Percentiles rank a stretch among this genome's conserved stretches.
phyloP scores from a whole-genome alignment of 1,284 basidiomycete genomes.

The Heterobasidion irregulare region DNA sequence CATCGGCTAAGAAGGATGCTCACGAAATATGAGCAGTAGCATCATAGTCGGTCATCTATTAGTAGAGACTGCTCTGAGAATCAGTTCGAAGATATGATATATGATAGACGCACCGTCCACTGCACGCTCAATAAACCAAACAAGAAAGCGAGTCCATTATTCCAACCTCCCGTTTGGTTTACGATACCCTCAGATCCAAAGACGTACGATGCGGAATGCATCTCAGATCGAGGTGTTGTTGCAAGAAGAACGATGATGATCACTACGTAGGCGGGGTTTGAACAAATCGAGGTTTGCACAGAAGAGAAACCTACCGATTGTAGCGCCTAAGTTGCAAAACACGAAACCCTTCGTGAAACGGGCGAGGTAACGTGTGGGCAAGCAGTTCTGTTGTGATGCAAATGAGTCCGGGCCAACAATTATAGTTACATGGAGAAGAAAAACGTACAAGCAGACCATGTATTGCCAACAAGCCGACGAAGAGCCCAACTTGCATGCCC shows the following conservation, averaged over 20 bases:
- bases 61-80: neutral
- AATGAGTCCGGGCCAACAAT: neutral
- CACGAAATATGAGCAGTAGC: slow-evolving; percentile 85
- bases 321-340: slow-evolving; percentile 81
- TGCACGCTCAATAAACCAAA: slow-evolving; percentile 87
- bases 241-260: slow-evolving; percentile 85
- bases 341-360: slow-evolving; percentile 76
- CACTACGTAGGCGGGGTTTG: slow-evolving; percentile 27
- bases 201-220: slow-evolving; percentile 78
- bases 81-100: neutral
- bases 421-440: neutral
- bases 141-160: slow-evolving; percentile 76
- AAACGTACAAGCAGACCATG: slow-evolving; percentile 57
- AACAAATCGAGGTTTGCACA: neutral
- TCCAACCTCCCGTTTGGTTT: slow-evolving; percentile 77
- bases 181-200: slow-evolving; percentile 65
- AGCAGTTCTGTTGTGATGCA: slow-evolving; percentile 51
- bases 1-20: slow-evolving; percentile 14
- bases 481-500: slow-evolving; percentile 72
- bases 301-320: slow-evolving; percentile 34
- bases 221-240: slow-evolving; percentile 67
- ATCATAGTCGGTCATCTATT: slow-evolving; percentile 46
- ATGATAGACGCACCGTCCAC: slow-evolving; percentile 61
- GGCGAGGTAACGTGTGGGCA: slow-evolving; percentile 77
- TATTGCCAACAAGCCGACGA: slow-evolving; percentile 58